A percentile compares a stretch with the other conserved stretches of the same genome.
Conservation (phyloP, 345 rosid genomes). For the Trapa bicornis region DNA sequence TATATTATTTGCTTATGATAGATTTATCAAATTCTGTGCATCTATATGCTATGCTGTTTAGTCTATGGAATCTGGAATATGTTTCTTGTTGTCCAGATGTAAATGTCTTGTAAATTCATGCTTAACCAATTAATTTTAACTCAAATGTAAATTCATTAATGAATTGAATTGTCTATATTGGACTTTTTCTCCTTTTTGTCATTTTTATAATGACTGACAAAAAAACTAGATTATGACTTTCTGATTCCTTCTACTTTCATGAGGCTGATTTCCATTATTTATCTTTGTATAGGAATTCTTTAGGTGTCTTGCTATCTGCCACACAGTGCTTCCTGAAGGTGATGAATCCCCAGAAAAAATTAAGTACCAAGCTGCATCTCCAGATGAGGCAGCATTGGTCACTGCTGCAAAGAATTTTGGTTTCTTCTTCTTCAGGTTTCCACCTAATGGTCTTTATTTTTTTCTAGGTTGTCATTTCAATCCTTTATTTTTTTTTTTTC, state of each 20-base stretch:
- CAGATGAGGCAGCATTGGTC: constrained; percentile 98
- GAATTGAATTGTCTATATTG: neutral
- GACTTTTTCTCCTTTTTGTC: neutral
- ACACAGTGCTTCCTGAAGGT: constrained; percentile 98
- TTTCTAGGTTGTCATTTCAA: neutral
- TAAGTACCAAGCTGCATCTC: constrained; percentile 97
- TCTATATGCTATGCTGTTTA: neutral
- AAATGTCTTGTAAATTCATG: neutral
- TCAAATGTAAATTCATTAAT: neutral
- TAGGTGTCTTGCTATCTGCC: constrained; percentile 98
- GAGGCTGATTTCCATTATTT: neutral
- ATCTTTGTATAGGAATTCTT: constrained; percentile 65
- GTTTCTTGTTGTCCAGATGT: neutral
- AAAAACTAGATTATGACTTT: neutral
- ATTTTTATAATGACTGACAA: neutral
- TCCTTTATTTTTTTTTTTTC: neutral
- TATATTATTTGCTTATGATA: neutral
- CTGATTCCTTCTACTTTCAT: neutral
- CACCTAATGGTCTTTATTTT: constrained; percentile 1
- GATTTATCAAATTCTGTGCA: neutral
- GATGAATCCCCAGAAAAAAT: constrained; percentile 90
- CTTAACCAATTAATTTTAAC: neutral
- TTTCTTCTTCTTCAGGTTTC: constrained; percentile 86
- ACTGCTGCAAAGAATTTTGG: constrained; percentile 96
- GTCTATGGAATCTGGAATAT: neutral